Evolutionary conservation across 306 rosid species (phyloP).

Genomic region (Ammopiptanthus mongolicus): DNA sequence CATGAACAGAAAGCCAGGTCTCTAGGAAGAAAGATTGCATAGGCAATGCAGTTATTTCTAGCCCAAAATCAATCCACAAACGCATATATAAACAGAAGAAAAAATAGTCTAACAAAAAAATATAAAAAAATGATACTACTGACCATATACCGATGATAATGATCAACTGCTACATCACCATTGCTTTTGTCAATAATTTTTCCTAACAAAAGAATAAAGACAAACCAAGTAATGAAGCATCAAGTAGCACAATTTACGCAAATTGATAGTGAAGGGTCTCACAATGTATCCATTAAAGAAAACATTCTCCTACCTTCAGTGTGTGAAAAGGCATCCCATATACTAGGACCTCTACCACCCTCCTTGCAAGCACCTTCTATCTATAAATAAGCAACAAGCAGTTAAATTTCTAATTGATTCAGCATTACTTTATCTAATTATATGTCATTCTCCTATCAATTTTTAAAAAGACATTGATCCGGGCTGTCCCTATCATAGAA

Average conservation of each 20-base stretch:
- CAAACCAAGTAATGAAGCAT: conserved; percentile 6
- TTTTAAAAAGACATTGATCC: not conserved
- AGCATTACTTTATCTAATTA: not conserved
- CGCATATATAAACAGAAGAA: not conserved
- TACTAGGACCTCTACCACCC: conserved; percentile 83
- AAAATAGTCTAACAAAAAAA: not conserved
- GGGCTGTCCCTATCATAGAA: not conserved
- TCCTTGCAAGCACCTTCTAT: conserved; percentile 79
- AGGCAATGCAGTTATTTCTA: not conserved
- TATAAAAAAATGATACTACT: conserved; percentile 15
- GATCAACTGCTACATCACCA: conserved; percentile 89
- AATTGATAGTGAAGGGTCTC: not conserved
- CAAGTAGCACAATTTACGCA: not conserved
- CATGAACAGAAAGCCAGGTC: not conserved
- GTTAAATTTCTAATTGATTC: not conserved
- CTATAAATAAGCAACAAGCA: conserved; percentile 39
- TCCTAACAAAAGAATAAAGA: conserved; percentile 41
- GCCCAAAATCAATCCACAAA: conserved; percentile 4
- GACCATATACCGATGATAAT: conserved; percentile 84
- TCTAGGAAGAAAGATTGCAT: not conserved
- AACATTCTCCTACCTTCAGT: conserved; percentile 40
- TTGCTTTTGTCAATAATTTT: conserved; percentile 69
- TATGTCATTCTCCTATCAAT: not conserved
- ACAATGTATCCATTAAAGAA: not conserved
- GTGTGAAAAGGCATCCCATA: conserved; percentile 90